Evolutionary conservation across 352 stramenopile genomes (phyloP), one percentile per base, ranked within the genome.

Genomic region (Globisporangium acanthophoron): DNA sequence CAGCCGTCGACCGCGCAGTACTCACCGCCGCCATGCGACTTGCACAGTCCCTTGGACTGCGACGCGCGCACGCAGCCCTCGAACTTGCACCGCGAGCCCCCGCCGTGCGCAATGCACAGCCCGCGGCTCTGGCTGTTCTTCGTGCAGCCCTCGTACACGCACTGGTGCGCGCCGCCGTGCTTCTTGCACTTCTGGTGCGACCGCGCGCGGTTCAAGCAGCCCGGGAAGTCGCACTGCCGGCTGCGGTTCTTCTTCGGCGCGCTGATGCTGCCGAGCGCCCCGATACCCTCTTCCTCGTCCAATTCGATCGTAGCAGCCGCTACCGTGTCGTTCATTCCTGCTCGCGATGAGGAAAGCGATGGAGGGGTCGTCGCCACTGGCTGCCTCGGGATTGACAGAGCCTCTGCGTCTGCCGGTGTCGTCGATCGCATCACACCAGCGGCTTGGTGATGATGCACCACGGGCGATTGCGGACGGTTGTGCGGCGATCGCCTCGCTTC

Each of bases 111-210:
- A 51, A 92, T 92, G 66, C 85, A 95, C 46, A 95, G 58, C 13
- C 85, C 85, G 7, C 85, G 80, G 64, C 84, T 92, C 69, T 95
- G 83, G 58, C 80, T 92, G 73, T 94, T 95, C 71, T 95, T 95
- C 55, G 69, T 76, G 64, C 86, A 95, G 6, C 86, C 86, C 64
- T 90, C 80, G 47, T 87, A 88, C 20, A 88, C 80, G 40, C 86
- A 95, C 53, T 90, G 86, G 47, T 92, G 82, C 2, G 84, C 86
- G n/a, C 86, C 86, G 27, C 86, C 86, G 62, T 95, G 86, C 37
- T 94, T 95, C 64, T 95, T 95, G 80, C 86, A 95, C 54, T 91
- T 89, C 58, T 93, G 83, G 58, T 95, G 83, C 31, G 82, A 92
- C 44, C 83, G 79, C 37, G 85, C 85, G 35, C 85, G 78, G 67